Evolutionary conservation across 2,329 filamentous ascomycete species (phyloP).

Genomic region (Ophiostoma ulmi): DNA sequence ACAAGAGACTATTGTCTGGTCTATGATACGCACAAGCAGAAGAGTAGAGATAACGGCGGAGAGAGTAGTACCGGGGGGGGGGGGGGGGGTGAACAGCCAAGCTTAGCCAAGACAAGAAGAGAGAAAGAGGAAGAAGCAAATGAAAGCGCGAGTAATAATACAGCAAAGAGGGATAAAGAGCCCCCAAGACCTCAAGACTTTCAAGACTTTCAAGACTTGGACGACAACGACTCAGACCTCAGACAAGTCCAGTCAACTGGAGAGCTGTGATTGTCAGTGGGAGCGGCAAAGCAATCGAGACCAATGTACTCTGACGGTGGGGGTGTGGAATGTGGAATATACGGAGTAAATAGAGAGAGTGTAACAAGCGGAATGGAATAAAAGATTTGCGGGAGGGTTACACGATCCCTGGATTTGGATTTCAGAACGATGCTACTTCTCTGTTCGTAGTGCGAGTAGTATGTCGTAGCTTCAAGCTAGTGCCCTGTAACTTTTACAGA

Average conservation of each 20-base stretch:
- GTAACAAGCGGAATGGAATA: slow-evolving; percentile 1
- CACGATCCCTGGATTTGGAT: slow-evolving; percentile 19
- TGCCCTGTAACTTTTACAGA: background rate
- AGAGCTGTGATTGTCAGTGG: slow-evolving; percentile 10
- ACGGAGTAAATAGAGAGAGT: background rate
- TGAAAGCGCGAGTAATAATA: background rate
- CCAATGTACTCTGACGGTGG: slow-evolving; percentile 12
- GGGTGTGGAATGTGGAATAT: background rate
- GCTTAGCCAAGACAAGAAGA: background rate
- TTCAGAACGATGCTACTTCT: slow-evolving; percentile 8
- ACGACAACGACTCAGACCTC: background rate
- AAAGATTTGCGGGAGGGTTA: slow-evolving; percentile 19
- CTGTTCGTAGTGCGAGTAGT: background rate
- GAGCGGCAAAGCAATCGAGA: slow-evolving; percentile 19
- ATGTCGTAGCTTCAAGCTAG: background rate
- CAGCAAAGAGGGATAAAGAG: background rate
- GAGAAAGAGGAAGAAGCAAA: background rate
- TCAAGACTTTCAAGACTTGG: background rate
- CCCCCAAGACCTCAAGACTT: background rate
- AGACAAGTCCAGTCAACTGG: background rate
- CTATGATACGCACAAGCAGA: slow-evolving; percentile 10
- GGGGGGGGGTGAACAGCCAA: background rate
- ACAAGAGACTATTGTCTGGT: slow-evolving; percentile 14
- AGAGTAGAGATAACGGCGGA: slow-evolving; percentile 15
- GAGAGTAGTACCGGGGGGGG: background rate